Conservation (phyloP, 805 yeast genomes). For the Yamadazyma ubonensis region DNA sequence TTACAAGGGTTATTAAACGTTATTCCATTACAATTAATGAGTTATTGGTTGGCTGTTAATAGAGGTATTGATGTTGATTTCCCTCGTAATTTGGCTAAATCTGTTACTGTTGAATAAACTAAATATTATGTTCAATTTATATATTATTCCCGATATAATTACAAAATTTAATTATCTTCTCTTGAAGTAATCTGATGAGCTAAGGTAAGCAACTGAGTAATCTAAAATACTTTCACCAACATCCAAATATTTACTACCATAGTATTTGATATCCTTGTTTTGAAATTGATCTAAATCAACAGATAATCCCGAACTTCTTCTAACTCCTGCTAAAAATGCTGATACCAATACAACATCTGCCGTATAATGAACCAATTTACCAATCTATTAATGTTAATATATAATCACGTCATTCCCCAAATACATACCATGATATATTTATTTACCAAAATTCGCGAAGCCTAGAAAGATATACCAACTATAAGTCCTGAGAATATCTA, state of each 20-base stretch:
- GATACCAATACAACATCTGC: constrained; percentile 63
- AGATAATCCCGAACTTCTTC: constrained; percentile 65
- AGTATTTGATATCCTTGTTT: constrained; percentile 46
- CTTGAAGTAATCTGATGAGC: constrained; percentile 70
- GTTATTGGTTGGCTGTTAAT: constrained; percentile 94
- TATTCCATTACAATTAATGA: constrained; percentile 90
- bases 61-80: constrained; percentile 97
- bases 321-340: constrained; percentile 69
- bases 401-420: background rate
- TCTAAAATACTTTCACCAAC: constrained; percentile 86
- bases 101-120: constrained; percentile 91
- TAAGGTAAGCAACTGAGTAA: constrained; percentile 64
- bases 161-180: constrained; percentile 52
- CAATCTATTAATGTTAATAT: constrained; percentile 28
- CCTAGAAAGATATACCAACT: too few relatives aligned
- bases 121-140: too few relatives aligned
- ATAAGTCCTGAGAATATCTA: too few relatives aligned
- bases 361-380: constrained; percentile 56
- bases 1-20: constrained; percentile 94
- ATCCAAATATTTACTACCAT: constrained; percentile 66
- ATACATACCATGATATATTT: constrained; percentile 4
- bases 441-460: background rate
- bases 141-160: background rate
- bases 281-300: constrained; percentile 51
- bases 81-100: constrained; percentile 97